Base-by-base conservation (phyloP, 306 rosid species). In the Lupinus albus region DNA sequence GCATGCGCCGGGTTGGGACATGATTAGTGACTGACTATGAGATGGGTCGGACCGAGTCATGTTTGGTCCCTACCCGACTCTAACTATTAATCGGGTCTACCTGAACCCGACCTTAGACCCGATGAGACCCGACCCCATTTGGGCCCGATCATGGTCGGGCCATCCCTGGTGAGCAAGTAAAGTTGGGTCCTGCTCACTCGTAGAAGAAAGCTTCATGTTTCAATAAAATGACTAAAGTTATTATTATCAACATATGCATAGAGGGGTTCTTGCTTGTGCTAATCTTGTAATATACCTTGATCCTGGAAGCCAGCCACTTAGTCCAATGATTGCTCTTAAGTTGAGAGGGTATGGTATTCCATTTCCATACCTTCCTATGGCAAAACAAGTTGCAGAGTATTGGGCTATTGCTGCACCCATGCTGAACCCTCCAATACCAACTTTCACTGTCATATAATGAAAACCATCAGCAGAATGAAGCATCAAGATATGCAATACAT, bases 301-400 rank as follows among this genome's bases (percentile, higher is more conserved):
- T 77, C 96, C 99, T 6, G 97, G 97, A 83, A 94, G 97, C 97
- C 97, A 94, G 56, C 99, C 97, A 77, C 99, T 94, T 25, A 94
- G 91, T 80, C 96, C 99, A 80, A 91, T 77, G 44, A 94, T 77
- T 67, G 96, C 90, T 82, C 85, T 85, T 77, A 94, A 76, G 81
- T 85, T 79, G 78, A 91, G 70, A 81, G 89, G 84, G 73, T 94
- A 94, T 30, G 86, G 91, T 44, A 76, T 84, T 65, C 95, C 91
- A 75, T 90, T 94, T 79, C 87, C 90, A 59, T 85, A 91, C 81
- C 87, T 88, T 38, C 99, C 99, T 67, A 80, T 71, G 16, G 99
- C 95, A 81, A 73, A 88, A 73, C 99, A 94, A 74, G 95, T 94
- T 74, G 97, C 97, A 78, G 99, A 94, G 78, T 94, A 88, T 25